Evolutionary conservation across 2,329 filamentous ascomycete species (phyloP), one percentile per base, ranked within the genome.

Genomic region (Epicoccum nigrum): DNA sequence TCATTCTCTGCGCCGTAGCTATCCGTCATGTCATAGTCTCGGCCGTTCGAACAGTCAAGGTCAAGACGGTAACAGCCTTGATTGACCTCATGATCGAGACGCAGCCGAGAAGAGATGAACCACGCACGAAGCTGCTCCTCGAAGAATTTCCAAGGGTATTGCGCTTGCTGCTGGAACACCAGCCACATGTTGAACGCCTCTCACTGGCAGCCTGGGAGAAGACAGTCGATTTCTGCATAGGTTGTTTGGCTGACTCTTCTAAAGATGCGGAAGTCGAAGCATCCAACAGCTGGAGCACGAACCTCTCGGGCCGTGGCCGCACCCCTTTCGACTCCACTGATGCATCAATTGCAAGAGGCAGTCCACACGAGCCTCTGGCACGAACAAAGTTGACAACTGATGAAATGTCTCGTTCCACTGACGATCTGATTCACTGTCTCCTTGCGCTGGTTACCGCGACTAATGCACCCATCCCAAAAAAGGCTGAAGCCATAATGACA

Each of bases 41-140:
- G 45, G 88, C 89, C 17, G 78, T 87, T 25, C 75, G 80, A 16
- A 86, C 83, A 54, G 74, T 97, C 56, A 88, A 86, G 64, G 79
- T 81, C 53, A 95, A 91, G 70, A 93, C 92, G 0, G 79, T 93
- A n/a, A 83, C 87, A 61, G 84, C 88, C 5, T 77, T 97, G 13
- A 79, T 96, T 58, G 86, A 91, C 58, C 92, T 96, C 73, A 87
- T 97, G 54, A 86, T 85, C 3, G 86, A 96, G 58, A 85, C 86
- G 15, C 78, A 96, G 3, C 83, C 86, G 2, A 81, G 78, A 13
- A 72, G 80, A 1, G 82, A 86, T 45, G 85, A 85, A 12, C 81
- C 78, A 2, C 83, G 88, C 45, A 85, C 90, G 57, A 80, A 86
- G 50, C 21, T 16, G 9, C 86, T 88, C 11, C 79, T 99, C 4